Conservation (phyloP, 257 asterid species). For the Solanum clarkiae region DNA sequence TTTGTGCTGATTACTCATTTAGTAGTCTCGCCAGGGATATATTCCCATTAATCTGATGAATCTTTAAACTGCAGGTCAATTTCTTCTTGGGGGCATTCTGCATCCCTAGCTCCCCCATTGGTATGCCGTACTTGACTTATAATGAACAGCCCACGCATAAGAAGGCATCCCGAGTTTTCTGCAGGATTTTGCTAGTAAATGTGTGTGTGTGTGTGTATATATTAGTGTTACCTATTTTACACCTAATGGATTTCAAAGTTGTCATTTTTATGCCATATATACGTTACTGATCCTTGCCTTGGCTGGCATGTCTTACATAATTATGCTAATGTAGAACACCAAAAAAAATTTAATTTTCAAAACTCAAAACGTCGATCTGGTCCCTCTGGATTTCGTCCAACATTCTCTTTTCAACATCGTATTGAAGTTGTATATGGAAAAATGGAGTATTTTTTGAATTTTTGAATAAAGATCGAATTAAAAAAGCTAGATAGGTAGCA, state of each 20-base stretch:
- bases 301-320: neutral
- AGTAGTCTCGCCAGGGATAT: neutral
- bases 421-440: neutral
- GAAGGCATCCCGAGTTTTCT: neutral
- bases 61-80: neutral
- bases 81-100: neutral
- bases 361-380: neutral
- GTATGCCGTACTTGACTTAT: neutral
- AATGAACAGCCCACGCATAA: neutral
- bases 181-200: neutral
- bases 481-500: neutral
- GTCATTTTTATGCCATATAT: neutral
- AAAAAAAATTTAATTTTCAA: neutral
- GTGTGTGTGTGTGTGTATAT: neutral
- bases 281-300: neutral
- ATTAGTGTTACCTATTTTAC: neutral
- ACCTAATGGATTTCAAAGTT: neutral
- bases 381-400: neutral
- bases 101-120: neutral
- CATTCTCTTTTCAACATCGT: neutral
- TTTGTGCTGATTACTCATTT: neutral
- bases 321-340: neutral
- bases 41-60: neutral
- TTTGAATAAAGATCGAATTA: neutral
- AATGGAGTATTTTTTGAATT: neutral